Conservation (phyloP, 2,329 filamentous ascomycete species). For the Colletotrichum gigasporum region DNA sequence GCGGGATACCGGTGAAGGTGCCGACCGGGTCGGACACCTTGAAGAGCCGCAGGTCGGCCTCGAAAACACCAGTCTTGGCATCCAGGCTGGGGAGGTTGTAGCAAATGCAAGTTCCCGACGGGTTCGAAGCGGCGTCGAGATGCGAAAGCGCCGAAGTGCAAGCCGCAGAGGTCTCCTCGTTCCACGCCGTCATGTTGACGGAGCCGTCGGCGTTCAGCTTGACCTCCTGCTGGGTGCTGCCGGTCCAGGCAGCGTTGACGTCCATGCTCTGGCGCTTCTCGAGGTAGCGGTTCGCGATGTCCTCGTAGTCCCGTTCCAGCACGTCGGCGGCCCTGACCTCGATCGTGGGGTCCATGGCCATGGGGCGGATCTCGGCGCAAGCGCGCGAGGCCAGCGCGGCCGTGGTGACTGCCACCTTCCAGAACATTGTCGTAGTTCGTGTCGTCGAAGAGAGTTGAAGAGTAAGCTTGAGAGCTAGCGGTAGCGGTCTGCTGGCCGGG, state of each 20-base stretch:
- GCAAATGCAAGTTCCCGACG: constrained; percentile 81
- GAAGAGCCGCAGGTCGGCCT: constrained; percentile 81
- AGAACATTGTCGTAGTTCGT: constrained; percentile 23
- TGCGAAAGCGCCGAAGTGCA: constrained; percentile 66
- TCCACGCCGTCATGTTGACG: constrained; percentile 67
- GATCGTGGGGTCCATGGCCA: constrained; percentile 39
- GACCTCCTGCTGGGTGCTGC: constrained; percentile 37
- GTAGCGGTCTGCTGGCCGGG: neutral
- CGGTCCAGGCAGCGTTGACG: constrained; percentile 16
- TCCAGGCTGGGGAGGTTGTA: constrained; percentile 82
- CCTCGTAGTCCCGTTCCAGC: constrained; percentile 28
- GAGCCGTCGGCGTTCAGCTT: constrained; percentile 51
- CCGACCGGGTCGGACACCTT: constrained; percentile 70
- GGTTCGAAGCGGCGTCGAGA: constrained; percentile 71
- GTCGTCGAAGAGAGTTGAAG: neutral
- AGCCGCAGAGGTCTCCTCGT: constrained; percentile 60
- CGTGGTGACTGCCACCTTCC: constrained; percentile 28
- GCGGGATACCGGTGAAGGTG: constrained; percentile 60
- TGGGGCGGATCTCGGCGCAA: constrained; percentile 29
- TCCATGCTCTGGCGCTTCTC: constrained; percentile 33
- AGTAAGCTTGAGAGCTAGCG: neutral
- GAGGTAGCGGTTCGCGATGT: constrained; percentile 33
- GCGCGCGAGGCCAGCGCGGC: constrained; percentile 28
- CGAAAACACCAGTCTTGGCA: constrained; percentile 73
- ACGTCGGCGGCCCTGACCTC: constrained; percentile 36